Evolutionary conservation across 148 eudicot species (phyloP), one percentile per base, ranked within the genome.

Genomic region (Camellia sinensis): DNA sequence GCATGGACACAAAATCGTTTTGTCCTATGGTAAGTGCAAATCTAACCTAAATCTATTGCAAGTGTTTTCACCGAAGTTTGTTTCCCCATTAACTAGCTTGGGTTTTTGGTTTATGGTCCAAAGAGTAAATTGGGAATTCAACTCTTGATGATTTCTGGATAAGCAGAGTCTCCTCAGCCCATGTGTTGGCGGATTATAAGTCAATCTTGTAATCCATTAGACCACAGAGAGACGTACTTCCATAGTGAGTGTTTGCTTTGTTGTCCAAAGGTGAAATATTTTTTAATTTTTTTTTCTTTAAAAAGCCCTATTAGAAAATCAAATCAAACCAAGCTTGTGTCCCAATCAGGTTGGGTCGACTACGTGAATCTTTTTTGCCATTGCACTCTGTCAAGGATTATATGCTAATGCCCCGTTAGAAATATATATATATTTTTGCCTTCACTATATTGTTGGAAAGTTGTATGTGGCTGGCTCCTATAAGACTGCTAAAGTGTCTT

Each of bases 121-220:
- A 45, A 45, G 57, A 69, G 29, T 12, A 44, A 50, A 44, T 15
- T 43, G 50, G 72, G 22, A 41, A 43, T 68, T 68, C 19, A 9
- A 9, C 68, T 65, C 68, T 22, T 63, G 40, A 22, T 63, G 67
- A 19, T 53, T 53, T 53, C 57, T 53, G 11, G 37, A 63, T 66
- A 66, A 12, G 15, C 19, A n/a, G 37, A n/a, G 74, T 71, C 54
- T 48, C 74, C 19, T n/a, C 19, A 69, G 74, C 74, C 56, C 56
- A 6, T 12, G 15, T 46, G 74, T 46, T 37, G 37, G 74, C 3
- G 62, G 62, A n/a, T 14, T 14, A n/a, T 17, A 59, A 3, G 62
- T 6, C n/a, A 56, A 12, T 12, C 60, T 56, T 56, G 60, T 56
- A 8, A 56, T 3, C 60, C 14, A 13, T 56, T 56, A 56, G 14